Conservation (phyloP, 148 eudicot species). For the Polygonum aviculare region DNA sequence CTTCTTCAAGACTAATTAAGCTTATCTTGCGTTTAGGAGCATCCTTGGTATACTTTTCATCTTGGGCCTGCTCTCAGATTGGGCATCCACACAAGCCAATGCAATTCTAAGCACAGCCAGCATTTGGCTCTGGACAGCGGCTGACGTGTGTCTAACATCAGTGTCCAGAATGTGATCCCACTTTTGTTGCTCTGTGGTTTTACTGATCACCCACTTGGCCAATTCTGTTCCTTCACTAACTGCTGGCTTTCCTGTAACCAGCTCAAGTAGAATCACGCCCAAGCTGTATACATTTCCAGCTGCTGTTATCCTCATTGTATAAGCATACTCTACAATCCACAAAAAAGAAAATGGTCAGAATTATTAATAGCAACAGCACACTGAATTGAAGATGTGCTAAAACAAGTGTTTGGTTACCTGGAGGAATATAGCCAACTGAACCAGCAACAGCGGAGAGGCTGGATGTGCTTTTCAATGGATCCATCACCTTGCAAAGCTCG, state of each 20-base stretch:
- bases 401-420: constrained; percentile 38
- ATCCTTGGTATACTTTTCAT: constrained; percentile 64
- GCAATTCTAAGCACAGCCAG: constrained; percentile 66
- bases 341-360: neutral
- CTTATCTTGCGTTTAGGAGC: constrained; percentile 63
- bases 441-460: constrained; percentile 79
- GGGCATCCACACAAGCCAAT: constrained; percentile 59
- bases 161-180: constrained; percentile 69
- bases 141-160: constrained; percentile 44
- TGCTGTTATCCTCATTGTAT: constrained; percentile 83
- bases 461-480: constrained; percentile 58
- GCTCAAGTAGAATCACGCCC: constrained; percentile 68
- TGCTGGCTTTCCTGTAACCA: constrained; percentile 77
- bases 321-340: constrained; percentile 70
- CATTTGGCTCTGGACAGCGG: constrained; percentile 65
- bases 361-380: neutral
- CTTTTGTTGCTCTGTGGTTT: constrained; percentile 38
- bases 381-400: neutral
- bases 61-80: constrained; percentile 73
- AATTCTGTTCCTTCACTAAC: constrained; percentile 64
- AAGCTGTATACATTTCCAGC: constrained; percentile 84
- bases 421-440: constrained; percentile 84
- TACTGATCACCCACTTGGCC: constrained; percentile 65
- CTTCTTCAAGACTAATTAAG: neutral
- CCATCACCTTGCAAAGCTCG: constrained; percentile 78